Evolutionary conservation across 2,329 filamentous ascomycete genomes (phyloP).

Genomic region (Pseudogymnoascus sp.): DNA sequence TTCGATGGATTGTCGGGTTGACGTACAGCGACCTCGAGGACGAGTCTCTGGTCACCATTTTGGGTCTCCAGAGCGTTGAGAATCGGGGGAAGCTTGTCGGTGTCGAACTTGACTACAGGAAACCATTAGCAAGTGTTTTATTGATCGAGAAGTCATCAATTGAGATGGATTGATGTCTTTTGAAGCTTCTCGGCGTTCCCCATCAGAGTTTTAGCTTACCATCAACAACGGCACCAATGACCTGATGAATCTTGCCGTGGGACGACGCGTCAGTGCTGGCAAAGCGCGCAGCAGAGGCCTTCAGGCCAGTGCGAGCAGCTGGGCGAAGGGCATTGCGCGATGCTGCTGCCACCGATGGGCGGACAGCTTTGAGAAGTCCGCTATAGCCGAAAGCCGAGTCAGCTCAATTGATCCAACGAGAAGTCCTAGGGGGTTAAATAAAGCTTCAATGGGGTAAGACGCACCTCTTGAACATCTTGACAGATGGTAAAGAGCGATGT

Average conservation of each 20-base stretch:
- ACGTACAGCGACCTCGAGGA: slow-evolving; percentile 92
- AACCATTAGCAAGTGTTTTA: slow-evolving; percentile 26
- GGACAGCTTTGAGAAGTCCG: slow-evolving; percentile 59
- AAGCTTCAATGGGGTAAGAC: slow-evolving; percentile 33
- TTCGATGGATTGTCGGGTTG: slow-evolving; percentile 13
- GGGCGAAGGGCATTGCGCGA: slow-evolving; percentile 51
- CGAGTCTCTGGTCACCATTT: slow-evolving; percentile 89
- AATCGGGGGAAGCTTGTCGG: slow-evolving; percentile 88
- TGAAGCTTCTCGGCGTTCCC: not conserved
- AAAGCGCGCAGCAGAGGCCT: slow-evolving; percentile 41
- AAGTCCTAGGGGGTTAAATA: slow-evolving; percentile 12
- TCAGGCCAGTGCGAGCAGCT: slow-evolving; percentile 46
- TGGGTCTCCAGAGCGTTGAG: slow-evolving; percentile 90
- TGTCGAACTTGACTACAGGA: slow-evolving; percentile 85
- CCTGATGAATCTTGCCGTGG: slow-evolving; percentile 66
- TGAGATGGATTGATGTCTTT: slow-evolving; percentile 4
- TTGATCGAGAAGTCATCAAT: not conserved
- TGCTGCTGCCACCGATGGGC: slow-evolving; percentile 51
- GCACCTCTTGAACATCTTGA: slow-evolving; percentile 79
- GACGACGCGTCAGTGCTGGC: slow-evolving; percentile 51
- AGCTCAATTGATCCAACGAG: slow-evolving; percentile 40
- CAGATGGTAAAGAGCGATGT: slow-evolving; percentile 59
- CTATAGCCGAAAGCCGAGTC: slow-evolving; percentile 38
- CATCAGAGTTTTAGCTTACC: slow-evolving; percentile 54
- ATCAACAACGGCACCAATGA: slow-evolving; percentile 99